These are phyloP conservation scores for Cyberlindnera euphorbiiphila DNA, from an alignment of 805 yeast genomes.

Conservation along the genomic window DNA sequence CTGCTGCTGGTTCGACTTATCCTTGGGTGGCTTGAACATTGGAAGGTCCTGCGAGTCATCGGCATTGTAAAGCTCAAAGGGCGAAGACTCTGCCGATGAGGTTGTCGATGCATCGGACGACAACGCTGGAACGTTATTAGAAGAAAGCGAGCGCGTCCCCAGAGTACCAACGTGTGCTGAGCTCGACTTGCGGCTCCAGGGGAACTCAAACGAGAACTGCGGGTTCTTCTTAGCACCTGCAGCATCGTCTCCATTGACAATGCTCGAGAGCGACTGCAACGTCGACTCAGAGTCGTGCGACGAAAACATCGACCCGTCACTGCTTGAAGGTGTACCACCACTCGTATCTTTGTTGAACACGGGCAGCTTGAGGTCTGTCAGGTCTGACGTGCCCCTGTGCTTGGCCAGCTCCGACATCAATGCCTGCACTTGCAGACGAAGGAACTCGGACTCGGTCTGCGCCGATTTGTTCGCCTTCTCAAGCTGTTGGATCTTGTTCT, in stretches of 20 bases:
- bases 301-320: conserved; percentile 19
- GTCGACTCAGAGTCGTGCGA: conserved; percentile 17
- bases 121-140: conserved; percentile 22
- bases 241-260: conserved; percentile 5
- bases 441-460: conserved; percentile 64
- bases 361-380: conserved; percentile 29
- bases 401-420: conserved; percentile 67
- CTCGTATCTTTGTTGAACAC: not conserved
- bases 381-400: conserved; percentile 41
- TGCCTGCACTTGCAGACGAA: conserved; percentile 71
- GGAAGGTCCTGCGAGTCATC: conserved; percentile 23
- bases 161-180: conserved; percentile 8
- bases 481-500: conserved; percentile 65
- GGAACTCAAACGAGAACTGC: conserved; percentile 50
- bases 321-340: conserved; percentile 7
- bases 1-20: conserved; percentile 20
- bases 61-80: conserved; percentile 28
- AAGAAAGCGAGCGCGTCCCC: conserved; percentile 5
- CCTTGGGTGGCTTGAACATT: conserved; percentile 13
- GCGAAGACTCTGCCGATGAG: conserved; percentile 26
- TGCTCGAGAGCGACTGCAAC: conserved; percentile 7
- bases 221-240: conserved; percentile 9
- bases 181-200: conserved; percentile 40
- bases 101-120: conserved; percentile 28
- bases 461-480: conserved; percentile 71